Conservation (phyloP, 2,329 filamentous ascomycete species). For the Aureobasidium sp. region DNA sequence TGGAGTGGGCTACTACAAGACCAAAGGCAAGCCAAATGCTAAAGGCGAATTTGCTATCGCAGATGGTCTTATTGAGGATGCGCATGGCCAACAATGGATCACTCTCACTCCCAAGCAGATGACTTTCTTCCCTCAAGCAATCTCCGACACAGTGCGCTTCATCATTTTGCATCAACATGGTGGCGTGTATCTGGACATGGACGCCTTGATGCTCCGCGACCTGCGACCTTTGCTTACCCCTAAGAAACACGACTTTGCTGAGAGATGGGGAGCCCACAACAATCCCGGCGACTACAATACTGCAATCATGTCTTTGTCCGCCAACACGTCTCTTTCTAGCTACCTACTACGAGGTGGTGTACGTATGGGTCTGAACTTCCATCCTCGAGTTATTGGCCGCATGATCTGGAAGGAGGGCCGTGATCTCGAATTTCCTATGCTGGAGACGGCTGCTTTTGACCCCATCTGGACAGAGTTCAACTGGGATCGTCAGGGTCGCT, state of each 20-base stretch:
- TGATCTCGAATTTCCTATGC: slow-evolving; percentile 46
- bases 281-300: slow-evolving; percentile 48
- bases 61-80: slow-evolving; percentile 44
- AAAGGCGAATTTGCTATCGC: slow-evolving; percentile 36
- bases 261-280: slow-evolving; percentile 45
- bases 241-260: slow-evolving; percentile 44
- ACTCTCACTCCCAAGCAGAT: slow-evolving; percentile 46
- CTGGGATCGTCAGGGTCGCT: slow-evolving; percentile 42
- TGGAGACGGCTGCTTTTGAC: slow-evolving; percentile 49
- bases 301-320: slow-evolving; percentile 46
- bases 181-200: slow-evolving; percentile 49
- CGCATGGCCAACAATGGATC: slow-evolving; percentile 43
- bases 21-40: slow-evolving; percentile 34
- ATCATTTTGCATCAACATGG: slow-evolving; percentile 47
- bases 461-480: slow-evolving; percentile 51
- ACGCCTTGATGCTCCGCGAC: slow-evolving; percentile 46
- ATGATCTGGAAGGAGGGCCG: slow-evolving; percentile 49
- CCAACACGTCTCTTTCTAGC: slow-evolving; percentile 47
- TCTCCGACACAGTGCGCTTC: slow-evolving; percentile 47
- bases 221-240: slow-evolving; percentile 45
- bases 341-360: slow-evolving; percentile 48
- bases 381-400: slow-evolving; percentile 45
- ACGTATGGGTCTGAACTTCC: slow-evolving; percentile 50
- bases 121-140: slow-evolving; percentile 48
- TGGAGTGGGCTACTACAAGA: slow-evolving; percentile 42